Base-by-base conservation (phyloP, 805 yeast species). In the Wickerhamomyces hampshirensis region DNA sequence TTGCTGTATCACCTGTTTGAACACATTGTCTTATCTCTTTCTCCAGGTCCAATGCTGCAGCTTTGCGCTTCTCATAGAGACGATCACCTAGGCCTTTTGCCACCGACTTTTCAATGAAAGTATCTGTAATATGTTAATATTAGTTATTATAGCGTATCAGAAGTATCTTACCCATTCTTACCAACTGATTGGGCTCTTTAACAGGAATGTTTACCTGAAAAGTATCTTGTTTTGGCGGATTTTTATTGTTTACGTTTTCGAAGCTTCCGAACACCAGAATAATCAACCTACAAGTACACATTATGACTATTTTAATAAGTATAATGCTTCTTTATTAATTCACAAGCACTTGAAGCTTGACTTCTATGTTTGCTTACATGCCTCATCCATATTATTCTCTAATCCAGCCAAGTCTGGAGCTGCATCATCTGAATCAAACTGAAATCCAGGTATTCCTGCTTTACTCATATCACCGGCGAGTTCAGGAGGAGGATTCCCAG, bases 401-500 rank as follows among this genome's bases (percentile, higher is more conserved):
- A 51, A n/a, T 8, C 42, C 47, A 13, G 34, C 39, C 24, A 75
- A 48, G 28, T 73, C 76, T 26, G 63, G 63, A 2, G 82, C 81
- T 33, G 77, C 60, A 42, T 74, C 82, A 24, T 70, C 72, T 34
- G 67, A 71, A 34, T 65, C 63, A 37, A 75, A 66, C 28, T 68
- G 75, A 41, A 75, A 55, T 15, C 65, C 70, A 10, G 60, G 60
- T 23, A 44, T 41, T n/a, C 51, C 57, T 68, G 63, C 39, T 63
- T 71, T 38, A 61, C 64, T 31, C 67, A 64, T 43, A 23, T 73
- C 80, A 18, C 83, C 84, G 42, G 81, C 75, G 26, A 86, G 65
- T 34, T 84, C 95, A 11, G 70, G 56, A 5, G 95, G 95, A 2
- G 94, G 94, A 52, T 84, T 78, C 0, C 95, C 94, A 21, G 83